Percentiles rank a stretch among this genome's conserved stretches.
Conservation (phyloP, 1,284 basidiomycete genomes). For the Pseudozyma sp. region DNA sequence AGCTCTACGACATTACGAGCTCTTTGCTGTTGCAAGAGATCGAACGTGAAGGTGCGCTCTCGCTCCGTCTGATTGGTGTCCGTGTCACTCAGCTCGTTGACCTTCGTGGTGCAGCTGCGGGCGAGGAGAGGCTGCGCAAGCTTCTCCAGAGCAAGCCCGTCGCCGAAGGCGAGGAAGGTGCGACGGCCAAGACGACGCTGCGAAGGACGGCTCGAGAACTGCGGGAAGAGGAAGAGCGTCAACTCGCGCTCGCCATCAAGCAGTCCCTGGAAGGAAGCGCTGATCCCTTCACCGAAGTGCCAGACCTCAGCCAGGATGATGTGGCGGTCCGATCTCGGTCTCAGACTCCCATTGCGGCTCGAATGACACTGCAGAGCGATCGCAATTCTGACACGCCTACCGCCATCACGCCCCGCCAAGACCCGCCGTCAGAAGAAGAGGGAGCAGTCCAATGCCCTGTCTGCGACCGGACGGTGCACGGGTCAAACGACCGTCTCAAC, state of each 20-base stretch:
- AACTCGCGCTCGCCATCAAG: constrained; percentile 47
- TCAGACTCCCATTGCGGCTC: not conserved
- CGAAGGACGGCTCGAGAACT: constrained; percentile 29
- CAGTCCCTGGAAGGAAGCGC: constrained; percentile 30
- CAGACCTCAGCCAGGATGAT: constrained; percentile 39
- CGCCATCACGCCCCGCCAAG: not conserved
- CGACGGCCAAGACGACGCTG: not conserved
- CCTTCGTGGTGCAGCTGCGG: constrained; percentile 40
- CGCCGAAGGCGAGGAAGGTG: constrained; percentile 1
- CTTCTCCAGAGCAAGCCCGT: constrained; percentile 24
- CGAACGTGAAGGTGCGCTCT: constrained; percentile 33
- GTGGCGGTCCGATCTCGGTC: constrained; percentile 1
- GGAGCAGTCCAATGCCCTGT: constrained; percentile 35
- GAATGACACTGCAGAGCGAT: too few relatives aligned
- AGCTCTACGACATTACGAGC: constrained; percentile 53
- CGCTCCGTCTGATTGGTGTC: constrained; percentile 61
- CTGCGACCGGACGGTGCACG: constrained; percentile 24
- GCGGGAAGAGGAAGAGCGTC: constrained; percentile 45
- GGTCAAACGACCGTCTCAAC: constrained; percentile 48
- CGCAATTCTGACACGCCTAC: too few relatives aligned
- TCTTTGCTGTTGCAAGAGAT: constrained; percentile 53
- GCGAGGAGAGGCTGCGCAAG: constrained; percentile 37
- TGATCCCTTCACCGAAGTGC: constrained; percentile 28
- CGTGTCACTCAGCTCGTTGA: constrained; percentile 57
- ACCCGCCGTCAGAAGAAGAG: not conserved